phyloP scores from a whole-genome alignment of 495 filamentous ascomycete species.

The Aspergillus saccharolyticus region DNA sequence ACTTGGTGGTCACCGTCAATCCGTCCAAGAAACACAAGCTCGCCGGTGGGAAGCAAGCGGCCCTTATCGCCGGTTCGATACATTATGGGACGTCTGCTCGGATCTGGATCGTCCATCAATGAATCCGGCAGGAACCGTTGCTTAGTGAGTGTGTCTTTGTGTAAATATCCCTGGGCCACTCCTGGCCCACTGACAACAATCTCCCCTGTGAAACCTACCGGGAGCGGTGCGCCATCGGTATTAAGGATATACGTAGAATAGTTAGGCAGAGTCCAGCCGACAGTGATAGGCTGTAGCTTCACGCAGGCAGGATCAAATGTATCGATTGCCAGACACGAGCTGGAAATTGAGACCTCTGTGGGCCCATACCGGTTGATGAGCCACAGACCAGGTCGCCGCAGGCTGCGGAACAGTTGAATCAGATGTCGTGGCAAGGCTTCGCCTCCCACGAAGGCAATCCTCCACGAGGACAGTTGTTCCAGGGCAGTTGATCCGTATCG shows the following conservation, averaged over 20 bases:
- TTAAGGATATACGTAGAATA: conserved; percentile 38
- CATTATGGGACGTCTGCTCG: not conserved
- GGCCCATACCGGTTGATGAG: conserved; percentile 30
- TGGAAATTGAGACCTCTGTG: conserved; percentile 16
- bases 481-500: conserved; percentile 13
- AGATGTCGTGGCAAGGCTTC: conserved; percentile 1
- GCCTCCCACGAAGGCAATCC: conserved; percentile 2
- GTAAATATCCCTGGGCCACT: conserved; percentile 35
- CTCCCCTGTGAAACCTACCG: conserved; percentile 37
- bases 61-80: conserved; percentile 24
- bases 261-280: not conserved
- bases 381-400: conserved; percentile 1
- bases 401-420: not conserved
- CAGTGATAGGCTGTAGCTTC: not conserved
- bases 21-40: conserved; percentile 24
- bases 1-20: conserved; percentile 39
- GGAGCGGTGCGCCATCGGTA: conserved; percentile 26
- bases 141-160: conserved; percentile 22
- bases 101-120: not conserved
- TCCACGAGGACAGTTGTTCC: not conserved
- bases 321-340: not conserved
- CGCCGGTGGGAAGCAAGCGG: conserved; percentile 20
- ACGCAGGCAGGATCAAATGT: not conserved
- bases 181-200: conserved; percentile 38
- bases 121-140: conserved; percentile 25